Evolutionary conservation across 2,329 filamentous ascomycete species (phyloP), one percentile per base, ranked within the genome.

Genomic region (Ampelomyces quisqualis): DNA sequence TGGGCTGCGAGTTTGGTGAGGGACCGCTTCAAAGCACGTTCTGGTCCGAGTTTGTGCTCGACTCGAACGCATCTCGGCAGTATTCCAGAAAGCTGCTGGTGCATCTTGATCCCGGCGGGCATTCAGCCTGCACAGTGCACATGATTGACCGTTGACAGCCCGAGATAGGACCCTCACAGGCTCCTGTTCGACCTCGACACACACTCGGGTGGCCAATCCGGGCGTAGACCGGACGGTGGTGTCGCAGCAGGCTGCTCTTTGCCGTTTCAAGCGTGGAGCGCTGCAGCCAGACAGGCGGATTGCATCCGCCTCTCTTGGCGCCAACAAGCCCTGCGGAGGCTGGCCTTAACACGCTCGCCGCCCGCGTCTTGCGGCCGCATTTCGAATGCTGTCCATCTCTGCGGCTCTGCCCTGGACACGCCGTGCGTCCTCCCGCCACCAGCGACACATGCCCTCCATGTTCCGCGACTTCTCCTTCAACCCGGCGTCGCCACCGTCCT

Each of bases 391-490:
- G 22, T 19, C 17, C 1, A 9, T 28, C 22, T 36, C 26, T 8
- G 13, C 26, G 13, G 11, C 13, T 20, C 22, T 13, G 5, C 9
- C 18, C 7, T 5, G 29, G 5, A 8, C 13, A 27, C 18, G 17
- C 15, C 21, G 14, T 28, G 13, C 4, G 7, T n/a, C 21, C 7
- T 21, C 14, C 23, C 15, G 13, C n/a, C 29, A 14, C 11, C 32
- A 17, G 17, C 40, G 23, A 14, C 30, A 30, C 31, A 30, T 26
- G 26, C 38, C 42, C 21, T 30, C 53, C 34, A 62, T 71, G 53
- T 71, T 71, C 47, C 61, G 63, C 30, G 49, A 64, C 56, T 71
- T 70, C 48, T 68, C 67, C 53, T 69, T 71, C 53, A 57, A 54
- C 23, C 51, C 64, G 5, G 60, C 60, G 4, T 62, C 65, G 43